Conservation (phyloP, 1,284 basidiomycete genomes). For the Phlebopus sp. region DNA sequence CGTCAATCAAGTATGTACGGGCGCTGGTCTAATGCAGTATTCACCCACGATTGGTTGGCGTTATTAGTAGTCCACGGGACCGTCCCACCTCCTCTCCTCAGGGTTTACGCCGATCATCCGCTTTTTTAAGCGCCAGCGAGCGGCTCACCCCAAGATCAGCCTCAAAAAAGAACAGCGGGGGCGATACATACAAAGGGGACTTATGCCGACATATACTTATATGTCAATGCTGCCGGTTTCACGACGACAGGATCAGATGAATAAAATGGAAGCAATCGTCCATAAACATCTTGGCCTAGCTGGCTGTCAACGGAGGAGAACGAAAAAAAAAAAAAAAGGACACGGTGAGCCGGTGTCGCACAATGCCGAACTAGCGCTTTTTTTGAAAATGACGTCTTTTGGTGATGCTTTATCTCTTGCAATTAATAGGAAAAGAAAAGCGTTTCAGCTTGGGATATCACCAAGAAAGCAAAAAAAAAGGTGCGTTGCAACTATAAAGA, state of each 20-base stretch:
- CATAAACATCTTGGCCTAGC: constrained; percentile 4
- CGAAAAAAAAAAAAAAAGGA: constrained; percentile 12
- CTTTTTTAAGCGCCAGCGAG: constrained; percentile 2
- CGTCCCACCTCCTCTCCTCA: constrained; percentile 2
- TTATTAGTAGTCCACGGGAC: constrained; percentile 13
- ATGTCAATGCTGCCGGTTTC: too few relatives aligned
- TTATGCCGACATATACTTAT: constrained; percentile 16
- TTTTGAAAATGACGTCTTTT: not conserved
- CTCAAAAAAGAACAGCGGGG: not conserved
- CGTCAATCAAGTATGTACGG: not conserved
- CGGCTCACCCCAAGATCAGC: not conserved
- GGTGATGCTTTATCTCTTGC: too few relatives aligned
- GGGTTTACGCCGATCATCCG: constrained; percentile 5
- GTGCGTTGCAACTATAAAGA: too few relatives aligned
- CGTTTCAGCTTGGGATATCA: too few relatives aligned
- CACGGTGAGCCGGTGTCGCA: constrained; percentile 2
- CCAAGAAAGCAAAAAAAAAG: too few relatives aligned
- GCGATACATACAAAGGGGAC: constrained; percentile 9
- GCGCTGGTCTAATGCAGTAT: not conserved
- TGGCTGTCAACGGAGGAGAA: not conserved
- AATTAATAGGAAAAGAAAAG: too few relatives aligned
- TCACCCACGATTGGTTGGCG: constrained; percentile 1
- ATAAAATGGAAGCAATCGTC: constrained; percentile 2
- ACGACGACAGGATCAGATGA: constrained; percentile 5
- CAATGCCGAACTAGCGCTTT: not conserved